Conservation (phyloP, 164 flowering plant genomes). For the Echeveria elegans region DNA sequence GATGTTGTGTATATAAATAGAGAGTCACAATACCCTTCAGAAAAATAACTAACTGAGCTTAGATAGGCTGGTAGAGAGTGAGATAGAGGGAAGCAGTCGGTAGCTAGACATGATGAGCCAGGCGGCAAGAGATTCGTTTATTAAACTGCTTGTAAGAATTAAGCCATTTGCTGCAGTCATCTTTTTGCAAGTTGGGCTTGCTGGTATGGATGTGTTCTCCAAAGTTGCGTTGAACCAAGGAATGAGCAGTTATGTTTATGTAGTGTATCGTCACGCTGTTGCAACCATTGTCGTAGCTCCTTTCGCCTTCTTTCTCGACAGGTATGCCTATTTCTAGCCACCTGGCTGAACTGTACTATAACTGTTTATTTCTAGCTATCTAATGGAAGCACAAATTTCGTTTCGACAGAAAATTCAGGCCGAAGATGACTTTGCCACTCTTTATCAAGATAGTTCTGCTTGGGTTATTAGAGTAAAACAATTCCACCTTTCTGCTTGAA, state of each 20-base stretch:
- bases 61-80: not conserved
- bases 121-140: not conserved
- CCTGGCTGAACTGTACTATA: not conserved
- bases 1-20: not conserved
- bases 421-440: conserved; percentile 48
- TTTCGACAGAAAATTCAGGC: conserved; percentile 44
- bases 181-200: conserved; percentile 52
- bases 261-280: conserved; percentile 55
- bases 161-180: conserved; percentile 52
- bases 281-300: conserved; percentile 55
- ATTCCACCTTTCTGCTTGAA: not conserved
- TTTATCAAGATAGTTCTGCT: conserved; percentile 42
- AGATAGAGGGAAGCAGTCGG: not conserved
- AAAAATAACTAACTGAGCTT: not conserved
- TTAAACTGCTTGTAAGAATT: conserved; percentile 7
- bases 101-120: not conserved
- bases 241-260: conserved; percentile 55
- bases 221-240: conserved; percentile 58
- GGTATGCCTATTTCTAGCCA: conserved; percentile 18
- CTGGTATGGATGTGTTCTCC: conserved; percentile 64
- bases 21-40: not conserved
- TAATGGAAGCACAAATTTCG: not conserved
- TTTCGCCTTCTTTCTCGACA: conserved; percentile 48
- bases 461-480: conserved; percentile 45
- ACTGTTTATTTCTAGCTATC: not conserved